Percentiles rank a stretch among this genome's conserved stretches.
phyloP scores from a whole-genome alignment of 164 flowering plant species.

The Umbilicus rupestris region DNA sequence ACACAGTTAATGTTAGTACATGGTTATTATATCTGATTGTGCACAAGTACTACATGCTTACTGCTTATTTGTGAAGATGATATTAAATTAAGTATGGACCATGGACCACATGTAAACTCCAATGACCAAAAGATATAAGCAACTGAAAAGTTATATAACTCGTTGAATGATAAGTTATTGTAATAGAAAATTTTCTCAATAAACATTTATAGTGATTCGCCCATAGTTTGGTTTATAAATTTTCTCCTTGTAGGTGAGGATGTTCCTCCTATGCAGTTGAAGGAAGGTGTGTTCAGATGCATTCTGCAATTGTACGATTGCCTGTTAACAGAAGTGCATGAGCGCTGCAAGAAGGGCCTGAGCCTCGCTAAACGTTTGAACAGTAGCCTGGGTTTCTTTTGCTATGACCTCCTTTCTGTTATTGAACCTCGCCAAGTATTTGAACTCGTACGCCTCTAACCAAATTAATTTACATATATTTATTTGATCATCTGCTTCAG shows the following conservation, averaged over 20 bases:
- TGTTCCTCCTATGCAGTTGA: slow-evolving; percentile 93
- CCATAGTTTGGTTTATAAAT: not conserved
- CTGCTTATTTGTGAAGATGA: not conserved
- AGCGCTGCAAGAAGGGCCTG: slow-evolving; percentile 95
- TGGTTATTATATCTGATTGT: not conserved
- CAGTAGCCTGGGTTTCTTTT: slow-evolving; percentile 95
- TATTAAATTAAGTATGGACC: not conserved
- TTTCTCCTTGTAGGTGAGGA: slow-evolving; percentile 60
- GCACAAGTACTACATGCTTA: not conserved
- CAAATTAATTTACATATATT: not conserved
- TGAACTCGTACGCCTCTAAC: slow-evolving; percentile 61
- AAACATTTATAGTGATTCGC: not conserved
- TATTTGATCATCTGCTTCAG: not conserved
- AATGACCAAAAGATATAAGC: not conserved
- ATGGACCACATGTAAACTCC: slow-evolving; percentile 3
- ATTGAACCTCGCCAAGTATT: slow-evolving; percentile 98
- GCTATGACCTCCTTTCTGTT: slow-evolving; percentile 86
- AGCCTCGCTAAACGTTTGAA: slow-evolving; percentile 92
- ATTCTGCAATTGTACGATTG: slow-evolving; percentile 95
- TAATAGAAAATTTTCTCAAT: not conserved
- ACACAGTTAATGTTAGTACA: not conserved
- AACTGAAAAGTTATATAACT: not conserved
- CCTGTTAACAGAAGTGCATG: slow-evolving; percentile 95
- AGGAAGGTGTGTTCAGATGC: slow-evolving; percentile 95
- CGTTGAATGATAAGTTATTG: not conserved